phyloP scores from a whole-genome alignment of 441 rosid species.

The Pelargonium citronellum region DNA sequence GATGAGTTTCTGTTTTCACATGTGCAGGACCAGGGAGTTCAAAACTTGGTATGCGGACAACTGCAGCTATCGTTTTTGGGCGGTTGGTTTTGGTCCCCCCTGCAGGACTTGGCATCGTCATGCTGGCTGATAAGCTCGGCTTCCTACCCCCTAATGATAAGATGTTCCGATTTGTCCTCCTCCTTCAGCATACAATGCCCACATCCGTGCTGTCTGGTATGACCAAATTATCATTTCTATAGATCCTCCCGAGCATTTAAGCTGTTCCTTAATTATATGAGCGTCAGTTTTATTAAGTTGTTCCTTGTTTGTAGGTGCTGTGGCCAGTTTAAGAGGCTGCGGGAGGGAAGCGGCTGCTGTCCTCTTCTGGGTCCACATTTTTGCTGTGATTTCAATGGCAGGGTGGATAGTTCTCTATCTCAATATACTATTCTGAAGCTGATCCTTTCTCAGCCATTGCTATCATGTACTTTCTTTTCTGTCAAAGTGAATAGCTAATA shows the following conservation, averaged over 20 bases:
- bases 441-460: slow-evolving; percentile 9
- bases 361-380: slow-evolving; percentile 95
- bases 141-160: slow-evolving; percentile 83
- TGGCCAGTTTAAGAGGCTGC: slow-evolving; percentile 88
- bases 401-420: slow-evolving; percentile 81
- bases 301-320: slow-evolving; percentile 51
- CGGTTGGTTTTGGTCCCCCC: slow-evolving; percentile 84
- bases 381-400: slow-evolving; percentile 85
- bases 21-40: slow-evolving; percentile 89
- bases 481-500: not conserved
- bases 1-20: not conserved
- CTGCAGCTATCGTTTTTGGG: slow-evolving; percentile 67
- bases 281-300: not conserved
- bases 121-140: slow-evolving; percentile 86
- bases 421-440: slow-evolving; percentile 59
- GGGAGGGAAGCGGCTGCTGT: slow-evolving; percentile 94
- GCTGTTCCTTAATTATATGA: not conserved
- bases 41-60: slow-evolving; percentile 79
- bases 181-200: slow-evolving; percentile 95
- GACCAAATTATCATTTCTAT: not conserved
- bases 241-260: not conserved
- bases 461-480: not conserved
- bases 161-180: slow-evolving; percentile 88
- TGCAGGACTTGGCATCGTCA: slow-evolving; percentile 79
- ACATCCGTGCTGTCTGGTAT: slow-evolving; percentile 87